Percentiles rank a stretch among this genome's conserved stretches.
Evolutionary conservation across 2,329 filamentous ascomycete species (phyloP).

Genomic region (Ascochyta viciae-villosae): DNA sequence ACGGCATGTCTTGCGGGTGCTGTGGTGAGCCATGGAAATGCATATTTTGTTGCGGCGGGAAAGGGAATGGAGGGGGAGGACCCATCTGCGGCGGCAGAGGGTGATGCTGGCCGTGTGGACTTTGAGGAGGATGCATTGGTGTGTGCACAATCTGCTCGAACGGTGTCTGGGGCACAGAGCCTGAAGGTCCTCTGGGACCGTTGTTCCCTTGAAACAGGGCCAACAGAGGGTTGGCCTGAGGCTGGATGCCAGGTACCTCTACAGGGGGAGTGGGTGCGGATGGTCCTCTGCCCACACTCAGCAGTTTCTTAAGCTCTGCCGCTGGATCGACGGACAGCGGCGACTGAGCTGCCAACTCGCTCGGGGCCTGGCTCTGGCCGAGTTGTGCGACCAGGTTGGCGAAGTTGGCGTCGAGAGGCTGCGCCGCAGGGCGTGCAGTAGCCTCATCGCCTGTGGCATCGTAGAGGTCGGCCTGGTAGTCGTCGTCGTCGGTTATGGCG

Average conservation of each 20-base stretch:
- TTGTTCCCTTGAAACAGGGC: slow-evolving; percentile 57
- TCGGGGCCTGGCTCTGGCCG: slow-evolving; percentile 34
- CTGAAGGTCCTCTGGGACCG: slow-evolving; percentile 20
- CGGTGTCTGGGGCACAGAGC: slow-evolving; percentile 52
- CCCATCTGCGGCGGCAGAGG: slow-evolving; percentile 60
- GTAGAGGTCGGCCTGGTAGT: slow-evolving; percentile 36
- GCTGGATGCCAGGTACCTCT: slow-evolving; percentile 37
- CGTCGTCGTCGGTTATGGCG: slow-evolving; percentile 41
- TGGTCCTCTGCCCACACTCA: slow-evolving; percentile 52
- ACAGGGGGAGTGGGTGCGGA: slow-evolving; percentile 41
- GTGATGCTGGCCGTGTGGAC: slow-evolving; percentile 62
- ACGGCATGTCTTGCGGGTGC: slow-evolving; percentile 30
- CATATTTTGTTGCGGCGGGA: slow-evolving; percentile 49
- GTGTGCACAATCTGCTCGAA: slow-evolving; percentile 61
- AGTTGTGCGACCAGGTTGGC: slow-evolving; percentile 42
- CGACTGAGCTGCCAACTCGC: slow-evolving; percentile 38
- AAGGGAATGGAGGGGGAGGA: slow-evolving; percentile 58
- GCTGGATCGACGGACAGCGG: slow-evolving; percentile 53
- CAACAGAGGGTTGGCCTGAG: slow-evolving; percentile 58
- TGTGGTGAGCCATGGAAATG: slow-evolving; percentile 34
- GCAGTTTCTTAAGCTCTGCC: slow-evolving; percentile 59
- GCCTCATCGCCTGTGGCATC: slow-evolving; percentile 37
- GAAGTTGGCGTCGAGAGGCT: slow-evolving; percentile 32
- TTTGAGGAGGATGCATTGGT: slow-evolving; percentile 63
- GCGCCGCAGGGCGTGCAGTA: slow-evolving; percentile 12